These are phyloP conservation scores for Acanthamoeba castellanii DNA, from an alignment of 208 protist genomes.

Conservation along the genomic window DNA sequence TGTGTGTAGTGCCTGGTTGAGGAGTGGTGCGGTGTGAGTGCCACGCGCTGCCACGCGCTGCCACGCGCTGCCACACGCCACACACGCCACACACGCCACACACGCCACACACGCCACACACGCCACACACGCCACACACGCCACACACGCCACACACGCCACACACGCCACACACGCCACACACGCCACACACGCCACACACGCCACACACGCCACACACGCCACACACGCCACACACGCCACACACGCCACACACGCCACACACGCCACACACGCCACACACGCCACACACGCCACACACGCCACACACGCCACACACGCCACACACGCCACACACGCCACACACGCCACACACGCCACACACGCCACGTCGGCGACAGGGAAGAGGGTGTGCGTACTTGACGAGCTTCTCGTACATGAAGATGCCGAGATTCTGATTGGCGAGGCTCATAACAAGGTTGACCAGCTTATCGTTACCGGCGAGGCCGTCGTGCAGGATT, in stretches of 20 bases:
- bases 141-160: not conserved
- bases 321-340: not conserved
- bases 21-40: not conserved
- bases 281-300: not conserved
- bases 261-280: not conserved
- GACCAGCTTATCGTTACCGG: conserved; percentile 20
- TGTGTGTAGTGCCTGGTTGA: conserved; percentile 20
- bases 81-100: not conserved
- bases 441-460: conserved; percentile 56
- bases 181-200: not conserved
- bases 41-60: too few species aligned
- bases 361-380: not conserved
- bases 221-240: not conserved
- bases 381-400: not conserved
- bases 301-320: not conserved
- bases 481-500: conserved; percentile 38
- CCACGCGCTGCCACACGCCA: too few species aligned
- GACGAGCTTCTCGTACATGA: conserved; percentile 65
- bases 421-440: conserved; percentile 63
- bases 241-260: not conserved
- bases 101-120: not conserved
- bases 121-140: not conserved
- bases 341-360: not conserved
- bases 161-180: not conserved
- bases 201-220: not conserved